phyloP scores from a whole-genome alignment of 129 eudicot genomes.

The Artemisia argyi region DNA sequence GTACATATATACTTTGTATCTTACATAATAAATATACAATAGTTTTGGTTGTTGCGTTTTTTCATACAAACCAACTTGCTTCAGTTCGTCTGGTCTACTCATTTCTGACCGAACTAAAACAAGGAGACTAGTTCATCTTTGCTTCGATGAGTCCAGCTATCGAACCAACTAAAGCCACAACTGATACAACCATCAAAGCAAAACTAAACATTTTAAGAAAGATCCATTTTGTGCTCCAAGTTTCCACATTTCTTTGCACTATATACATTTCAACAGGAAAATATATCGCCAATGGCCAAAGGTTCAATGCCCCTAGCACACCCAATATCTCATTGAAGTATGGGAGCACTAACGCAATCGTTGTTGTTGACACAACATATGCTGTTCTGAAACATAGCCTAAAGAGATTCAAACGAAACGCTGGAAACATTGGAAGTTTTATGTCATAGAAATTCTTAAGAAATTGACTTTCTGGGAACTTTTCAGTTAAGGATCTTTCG shows the following conservation, averaged over 20 bases:
- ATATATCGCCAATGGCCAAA: constrained; percentile 80
- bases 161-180: constrained; percentile 62
- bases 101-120: not conserved
- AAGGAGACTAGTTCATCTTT: constrained; percentile 16
- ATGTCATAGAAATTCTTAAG: constrained; percentile 35
- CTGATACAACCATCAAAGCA: constrained; percentile 53
- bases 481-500: constrained; percentile 39
- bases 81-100: too few species aligned
- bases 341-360: constrained; percentile 57
- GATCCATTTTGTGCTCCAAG: constrained; percentile 60
- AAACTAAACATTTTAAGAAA: constrained; percentile 46
- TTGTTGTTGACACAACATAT: constrained; percentile 48
- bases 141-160: constrained; percentile 52
- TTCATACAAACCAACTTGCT: too few species aligned
- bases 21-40: too few species aligned
- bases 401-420: constrained; percentile 28
- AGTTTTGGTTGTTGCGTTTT: too few species aligned
- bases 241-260: constrained; percentile 45
- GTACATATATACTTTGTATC: too few species aligned
- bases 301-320: constrained; percentile 66
- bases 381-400: constrained; percentile 55
- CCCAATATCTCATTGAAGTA: constrained; percentile 75
- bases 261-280: constrained; percentile 85
- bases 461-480: constrained; percentile 43
- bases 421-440: constrained; percentile 35